A percentile compares a stretch with the other conserved stretches of the same genome.
phyloP scores from a whole-genome alignment of 2,329 filamentous ascomycete species.

The Colletotrichum filicis region DNA sequence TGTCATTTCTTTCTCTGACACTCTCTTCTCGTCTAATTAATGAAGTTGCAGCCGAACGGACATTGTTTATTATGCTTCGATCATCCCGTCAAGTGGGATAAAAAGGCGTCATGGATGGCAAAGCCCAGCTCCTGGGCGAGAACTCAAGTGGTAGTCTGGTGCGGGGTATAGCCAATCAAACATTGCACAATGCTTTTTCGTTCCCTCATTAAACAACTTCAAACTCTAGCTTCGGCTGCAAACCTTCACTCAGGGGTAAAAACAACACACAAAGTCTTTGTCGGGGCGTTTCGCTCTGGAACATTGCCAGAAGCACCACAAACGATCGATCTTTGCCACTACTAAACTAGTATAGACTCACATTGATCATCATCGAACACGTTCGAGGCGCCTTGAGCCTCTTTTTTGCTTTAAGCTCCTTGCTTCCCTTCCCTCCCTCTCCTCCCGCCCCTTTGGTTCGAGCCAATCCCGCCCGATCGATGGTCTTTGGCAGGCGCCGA shows the following conservation, averaged over 20 bases:
- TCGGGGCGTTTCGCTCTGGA: neutral
- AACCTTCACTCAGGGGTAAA: neutral
- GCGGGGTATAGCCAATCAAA: slow-evolving; percentile 10
- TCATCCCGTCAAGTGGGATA: neutral
- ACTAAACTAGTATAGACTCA: neutral
- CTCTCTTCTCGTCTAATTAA: neutral
- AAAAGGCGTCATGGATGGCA: neutral
- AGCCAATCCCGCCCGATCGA: neutral
- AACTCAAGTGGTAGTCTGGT: neutral
- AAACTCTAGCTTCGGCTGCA: neutral
- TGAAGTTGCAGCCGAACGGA: neutral
- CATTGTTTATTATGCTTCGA: neutral
- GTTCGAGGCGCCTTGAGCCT: neutral
- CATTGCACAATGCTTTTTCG: neutral
- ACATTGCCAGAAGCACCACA: neutral
- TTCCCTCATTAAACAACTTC: neutral
- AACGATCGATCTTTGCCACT: neutral
- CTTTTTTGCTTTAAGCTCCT: neutral
- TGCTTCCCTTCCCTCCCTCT: neutral
- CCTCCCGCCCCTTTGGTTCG: neutral
- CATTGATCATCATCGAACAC: neutral
- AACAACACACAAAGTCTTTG: neutral
- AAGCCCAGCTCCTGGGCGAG: neutral
- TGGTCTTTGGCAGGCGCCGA: neutral
- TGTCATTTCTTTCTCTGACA: slow-evolving; percentile 11